Conservation (phyloP, 306 rosid genomes). For the Cotoneaster glaucophyllus region DNA sequence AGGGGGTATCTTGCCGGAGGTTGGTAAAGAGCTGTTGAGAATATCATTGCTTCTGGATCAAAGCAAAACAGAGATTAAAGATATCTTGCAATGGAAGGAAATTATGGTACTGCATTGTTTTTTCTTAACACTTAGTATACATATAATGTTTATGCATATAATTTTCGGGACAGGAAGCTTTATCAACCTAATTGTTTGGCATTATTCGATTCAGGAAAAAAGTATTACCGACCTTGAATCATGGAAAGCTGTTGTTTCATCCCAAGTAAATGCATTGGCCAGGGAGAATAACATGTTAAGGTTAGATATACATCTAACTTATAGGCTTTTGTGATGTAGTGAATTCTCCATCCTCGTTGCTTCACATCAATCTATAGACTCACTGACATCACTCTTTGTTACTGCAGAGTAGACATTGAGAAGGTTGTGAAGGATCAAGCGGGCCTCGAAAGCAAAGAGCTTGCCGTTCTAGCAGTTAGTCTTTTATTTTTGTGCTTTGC, state of each 20-base stretch:
- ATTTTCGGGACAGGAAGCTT: background rate
- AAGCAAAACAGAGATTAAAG: conserved; percentile 46
- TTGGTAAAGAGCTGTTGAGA: conserved; percentile 53
- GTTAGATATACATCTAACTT: conserved; percentile 26
- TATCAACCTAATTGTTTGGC: conserved; percentile 1
- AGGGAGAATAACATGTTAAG: conserved; percentile 57
- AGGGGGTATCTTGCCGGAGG: conserved; percentile 39
- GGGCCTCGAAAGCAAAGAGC: conserved; percentile 56
- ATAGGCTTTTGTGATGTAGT: background rate
- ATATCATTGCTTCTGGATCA: conserved; percentile 49
- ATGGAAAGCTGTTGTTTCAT: conserved; percentile 58
- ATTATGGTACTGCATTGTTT: conserved; percentile 25
- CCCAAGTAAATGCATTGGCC: conserved; percentile 51
- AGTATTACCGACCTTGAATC: conserved; percentile 45
- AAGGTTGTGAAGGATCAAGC: conserved; percentile 53
- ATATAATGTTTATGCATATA: background rate
- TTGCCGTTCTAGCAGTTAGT: conserved; percentile 59
- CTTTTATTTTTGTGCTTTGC: conserved; percentile 56
- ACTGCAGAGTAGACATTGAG: conserved; percentile 50
- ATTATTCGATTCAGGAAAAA: conserved; percentile 43
- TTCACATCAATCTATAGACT: background rate
- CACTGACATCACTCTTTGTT: background rate
- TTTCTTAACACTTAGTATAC: background rate
- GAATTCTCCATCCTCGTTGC: background rate
- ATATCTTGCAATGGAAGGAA: conserved; percentile 50